Evolutionary conservation across 2,329 filamentous ascomycete species (phyloP), one percentile per base, ranked within the genome.

Genomic region (Fusarium sororula): DNA sequence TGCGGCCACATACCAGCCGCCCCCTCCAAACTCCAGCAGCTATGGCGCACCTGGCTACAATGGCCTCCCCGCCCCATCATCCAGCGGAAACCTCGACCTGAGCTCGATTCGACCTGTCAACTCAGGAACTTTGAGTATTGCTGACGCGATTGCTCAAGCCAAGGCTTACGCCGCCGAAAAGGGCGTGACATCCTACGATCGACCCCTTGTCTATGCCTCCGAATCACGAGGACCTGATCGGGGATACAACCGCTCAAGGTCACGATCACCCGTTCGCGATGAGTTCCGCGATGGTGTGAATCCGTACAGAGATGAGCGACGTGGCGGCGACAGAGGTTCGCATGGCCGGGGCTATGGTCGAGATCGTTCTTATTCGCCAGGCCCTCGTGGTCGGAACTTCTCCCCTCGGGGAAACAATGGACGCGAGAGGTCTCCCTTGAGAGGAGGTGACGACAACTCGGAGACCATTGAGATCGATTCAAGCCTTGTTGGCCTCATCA

Each of bases 401-500:
- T 92, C 91, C 50, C 91, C 92, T 44, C 86, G 86, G 54, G 85
- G 86, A 67, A 82, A 82, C 61, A 86, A 85, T 74, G 87, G 86
- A 45, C 83, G 89, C 77, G 89, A 92, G 63, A 86, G 91, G 61
- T 91, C 90, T 42, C 90, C 91, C 28, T 83, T 87, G 26, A 80
- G 85, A 56, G 85, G 85, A 74, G 71, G 84, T 45, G 91, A 93
- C 76, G 93, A 94, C 75, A 93, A 92, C 78, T 89, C 90, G 30
- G 95, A 98, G 84, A 93, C 92, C 30, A 95, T 98, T 75, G 90
- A 93, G 78, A 94, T 98, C 78, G 94, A 97, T 80, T 94, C 94
- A 28, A 93, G 91, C 77, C 88, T 97, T 54, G 95, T 98, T 58
- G 95, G 95, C 47, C 87, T 98, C 39, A 97, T 98, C 79, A 98